Base-by-base conservation (phyloP, 805 yeast genomes). In the Maudiozyma saulgeensis region DNA sequence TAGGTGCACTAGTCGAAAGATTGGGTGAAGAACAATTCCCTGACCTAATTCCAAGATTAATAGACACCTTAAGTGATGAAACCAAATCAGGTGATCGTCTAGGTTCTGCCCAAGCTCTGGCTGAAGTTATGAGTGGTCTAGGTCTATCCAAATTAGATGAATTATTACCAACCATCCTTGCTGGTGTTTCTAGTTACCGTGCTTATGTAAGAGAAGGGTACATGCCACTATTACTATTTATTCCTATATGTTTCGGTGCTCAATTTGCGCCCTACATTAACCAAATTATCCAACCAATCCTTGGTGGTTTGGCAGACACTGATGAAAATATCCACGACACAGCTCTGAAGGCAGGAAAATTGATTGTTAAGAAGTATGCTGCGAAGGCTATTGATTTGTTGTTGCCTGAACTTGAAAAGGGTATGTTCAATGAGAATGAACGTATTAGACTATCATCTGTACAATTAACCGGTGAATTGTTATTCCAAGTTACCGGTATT, bases 21-120 rank as follows among this genome's bases (percentile, higher is more conserved):
- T 74, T 93, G 40, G 99, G 99, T 49, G 99, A 93, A 68, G 96
- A 87, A 44, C 83, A 80, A 57, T 90, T 93, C 87, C 97, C 99
- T 35, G 85, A 79, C 39, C 80, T 93, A 64, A 85, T 93, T 57
- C 87, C 95, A 43, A 80, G 89, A 51, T 76, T 93, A 53, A 62
- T 91, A 47, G 78, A 72, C 44, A 84, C 93, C 0, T 75, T 93
- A 52, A 78, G 81, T 59, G 96, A 90, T 62, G 88, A 83, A 53
- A 53, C 75, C 15, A 83, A 80, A 60, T 78, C 88, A 8, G 97
- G 97, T 52, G 98, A 93, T 63, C 80, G 96, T 56, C 77, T 93
- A 51, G 99, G 99, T 51, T 85, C 96, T 46, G 99, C 98, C 0
- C 99, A 93, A 72, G 98, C 96, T 2, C 76, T 93, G 49, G 80